These are phyloP conservation scores for Fusarium pseudonygamai DNA, from an alignment of 2,329 filamentous ascomycete species.

Conservation along the genomic window DNA sequence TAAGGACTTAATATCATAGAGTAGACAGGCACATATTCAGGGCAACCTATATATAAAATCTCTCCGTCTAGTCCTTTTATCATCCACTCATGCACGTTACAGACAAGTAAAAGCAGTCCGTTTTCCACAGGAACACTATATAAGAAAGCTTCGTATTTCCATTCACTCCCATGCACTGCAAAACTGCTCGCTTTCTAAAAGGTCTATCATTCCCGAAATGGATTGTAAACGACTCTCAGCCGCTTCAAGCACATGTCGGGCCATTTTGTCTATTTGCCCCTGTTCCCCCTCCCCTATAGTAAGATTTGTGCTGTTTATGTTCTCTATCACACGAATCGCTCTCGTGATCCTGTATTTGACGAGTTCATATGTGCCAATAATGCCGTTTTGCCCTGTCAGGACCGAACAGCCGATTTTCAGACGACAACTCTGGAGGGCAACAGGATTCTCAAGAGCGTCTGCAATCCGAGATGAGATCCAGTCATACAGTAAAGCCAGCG, in stretches of 20 bases:
- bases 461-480: background rate
- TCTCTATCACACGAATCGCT: background rate
- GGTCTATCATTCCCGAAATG: background rate
- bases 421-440: background rate
- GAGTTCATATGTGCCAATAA: background rate
- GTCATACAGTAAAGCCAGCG: background rate
- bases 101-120: background rate
- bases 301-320: rapidly evolving
- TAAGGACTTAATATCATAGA: rapidly evolving
- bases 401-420: background rate
- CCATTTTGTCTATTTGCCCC: background rate
- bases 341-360: background rate
- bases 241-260: background rate
- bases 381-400: background rate
- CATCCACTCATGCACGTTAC: background rate
- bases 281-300: rapidly evolving
- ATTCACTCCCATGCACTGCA: background rate
- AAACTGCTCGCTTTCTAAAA: background rate
- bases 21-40: rapidly evolving
- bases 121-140: no score
- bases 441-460: background rate
- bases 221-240: background rate
- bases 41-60: no score
- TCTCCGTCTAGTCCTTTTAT: no score
- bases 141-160: no score